phyloP scores from a whole-genome alignment of 768 basidiomycete species.

The Tulasnella sp. region DNA sequence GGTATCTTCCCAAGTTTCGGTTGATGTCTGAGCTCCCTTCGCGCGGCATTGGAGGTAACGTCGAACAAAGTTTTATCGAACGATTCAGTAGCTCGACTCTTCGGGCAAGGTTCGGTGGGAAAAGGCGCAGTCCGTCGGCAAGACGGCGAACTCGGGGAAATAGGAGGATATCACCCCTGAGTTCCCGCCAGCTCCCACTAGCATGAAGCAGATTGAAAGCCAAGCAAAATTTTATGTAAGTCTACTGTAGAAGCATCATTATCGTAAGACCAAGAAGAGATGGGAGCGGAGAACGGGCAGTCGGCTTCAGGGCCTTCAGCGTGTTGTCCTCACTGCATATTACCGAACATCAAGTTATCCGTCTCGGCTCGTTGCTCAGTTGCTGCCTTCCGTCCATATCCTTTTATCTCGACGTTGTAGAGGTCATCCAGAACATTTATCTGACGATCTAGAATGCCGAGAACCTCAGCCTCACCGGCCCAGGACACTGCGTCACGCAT shows the following conservation, averaged over 20 bases:
- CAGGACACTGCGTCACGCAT: no score
- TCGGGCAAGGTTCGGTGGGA: not conserved
- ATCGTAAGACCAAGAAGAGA: no score
- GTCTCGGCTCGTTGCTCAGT: not conserved
- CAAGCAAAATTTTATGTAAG: no score
- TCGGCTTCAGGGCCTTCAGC: no score
- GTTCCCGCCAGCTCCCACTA: no score
- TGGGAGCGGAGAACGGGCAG: no score
- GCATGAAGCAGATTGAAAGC: no score
- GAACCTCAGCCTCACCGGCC: not conserved
- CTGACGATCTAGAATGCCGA: conserved; percentile 3
- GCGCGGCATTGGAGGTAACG: not conserved
- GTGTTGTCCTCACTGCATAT: not conserved
- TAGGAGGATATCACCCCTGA: no score
- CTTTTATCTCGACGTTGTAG: conserved; percentile 10
- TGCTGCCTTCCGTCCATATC: not conserved
- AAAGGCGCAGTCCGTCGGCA: not conserved
- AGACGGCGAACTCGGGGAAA: conserved; percentile 7
- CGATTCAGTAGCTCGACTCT: not conserved
- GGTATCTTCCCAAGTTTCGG: not conserved
- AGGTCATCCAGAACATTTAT: conserved; percentile 8
- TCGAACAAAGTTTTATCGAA: not conserved
- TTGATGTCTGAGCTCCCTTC: not conserved
- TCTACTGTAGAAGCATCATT: no score
- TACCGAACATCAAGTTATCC: not conserved